Base-by-base conservation (phyloP, 2,329 filamentous ascomycete species). In the Pseudogymnoascus sp. region DNA sequence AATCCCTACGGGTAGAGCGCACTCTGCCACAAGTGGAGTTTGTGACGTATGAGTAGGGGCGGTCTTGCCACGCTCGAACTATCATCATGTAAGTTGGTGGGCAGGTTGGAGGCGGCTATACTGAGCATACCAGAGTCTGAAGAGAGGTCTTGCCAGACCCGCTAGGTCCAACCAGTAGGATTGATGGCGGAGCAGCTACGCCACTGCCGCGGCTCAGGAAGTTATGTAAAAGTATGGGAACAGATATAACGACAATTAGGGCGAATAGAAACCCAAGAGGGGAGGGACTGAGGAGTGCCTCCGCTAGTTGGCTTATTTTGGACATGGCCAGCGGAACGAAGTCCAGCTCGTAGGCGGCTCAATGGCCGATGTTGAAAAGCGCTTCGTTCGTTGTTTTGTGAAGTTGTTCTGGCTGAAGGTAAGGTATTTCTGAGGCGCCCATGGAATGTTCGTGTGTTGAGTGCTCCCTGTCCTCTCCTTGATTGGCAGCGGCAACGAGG, bases 121-220 rank as follows among this genome's bases (percentile, higher is more conserved):
- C 63, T 21, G 10, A 53, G 59, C 77, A 66, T 79, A 89, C 87
- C 69, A 95, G 82, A 21, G 91, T 92, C n/a, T 92, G 78, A 35
- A 97, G 85, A 7, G 90, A 84, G 0, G 95, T 97, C 80, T 97
- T 99, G 71, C 95, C 95, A 60, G 86, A 83, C 67, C 87, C 89
- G 63, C 87, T 87, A 14, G 93, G 91, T 0, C 95, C 95, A 59
- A 93, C 74, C 47, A 96, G 83, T 8, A 97, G 79, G 65, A 97
- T 86, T 6, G 88, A 88, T 60, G 93, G 91, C 26, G 89, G 82
- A 13, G 80, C 81, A 38, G 84, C 84, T 70, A 89, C 87, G 13
- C 86, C 82, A 40, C 83, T 82, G 60, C 84, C 81, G 63, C 83
- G 83, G 74, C 91, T 96, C 82, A 73, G 67, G 72, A 88, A 78